Conservation (phyloP, 108 stramenopile species). For the Poteriospumella lacustris region DNA sequence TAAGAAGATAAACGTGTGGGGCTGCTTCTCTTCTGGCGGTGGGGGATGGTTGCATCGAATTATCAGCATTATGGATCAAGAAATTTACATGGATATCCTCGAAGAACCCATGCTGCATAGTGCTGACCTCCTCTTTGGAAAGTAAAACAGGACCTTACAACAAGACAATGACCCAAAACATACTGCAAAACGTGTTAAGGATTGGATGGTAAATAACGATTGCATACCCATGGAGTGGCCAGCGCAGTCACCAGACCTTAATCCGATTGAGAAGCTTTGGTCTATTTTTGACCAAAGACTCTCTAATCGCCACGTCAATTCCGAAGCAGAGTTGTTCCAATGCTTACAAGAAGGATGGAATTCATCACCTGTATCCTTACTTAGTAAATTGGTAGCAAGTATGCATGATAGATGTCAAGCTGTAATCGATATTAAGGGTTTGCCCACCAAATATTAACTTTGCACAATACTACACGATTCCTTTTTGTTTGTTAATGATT, state of each 20-base stretch:
- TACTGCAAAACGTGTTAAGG: neutral
- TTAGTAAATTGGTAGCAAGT: neutral
- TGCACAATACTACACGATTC: no score
- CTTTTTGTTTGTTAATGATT: no score
- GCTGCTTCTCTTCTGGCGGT: neutral
- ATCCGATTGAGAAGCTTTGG: slow-evolving; percentile 12
- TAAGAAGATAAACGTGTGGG: slow-evolving; percentile 16
- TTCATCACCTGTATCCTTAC: neutral
- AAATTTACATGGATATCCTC: neutral
- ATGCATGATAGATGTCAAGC: slow-evolving; percentile 8
- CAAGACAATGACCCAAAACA: slow-evolving; percentile 20
- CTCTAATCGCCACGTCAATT: neutral
- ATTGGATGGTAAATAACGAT: no score
- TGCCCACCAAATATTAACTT: slow-evolving; percentile 3
- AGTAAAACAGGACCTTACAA: neutral
- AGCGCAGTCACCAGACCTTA: slow-evolving; percentile 15
- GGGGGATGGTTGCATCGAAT: neutral
- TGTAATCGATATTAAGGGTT: slow-evolving; percentile 6
- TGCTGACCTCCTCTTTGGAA: neutral
- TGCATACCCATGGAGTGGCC: neutral
- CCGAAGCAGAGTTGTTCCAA: neutral
- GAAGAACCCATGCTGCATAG: neutral
- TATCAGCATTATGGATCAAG: neutral
- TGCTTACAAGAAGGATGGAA: neutral
- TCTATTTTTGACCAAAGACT: neutral